Evolutionary conservation across 2,329 filamentous ascomycete species (phyloP).

Genomic region (Aureobasidium uvarum): DNA sequence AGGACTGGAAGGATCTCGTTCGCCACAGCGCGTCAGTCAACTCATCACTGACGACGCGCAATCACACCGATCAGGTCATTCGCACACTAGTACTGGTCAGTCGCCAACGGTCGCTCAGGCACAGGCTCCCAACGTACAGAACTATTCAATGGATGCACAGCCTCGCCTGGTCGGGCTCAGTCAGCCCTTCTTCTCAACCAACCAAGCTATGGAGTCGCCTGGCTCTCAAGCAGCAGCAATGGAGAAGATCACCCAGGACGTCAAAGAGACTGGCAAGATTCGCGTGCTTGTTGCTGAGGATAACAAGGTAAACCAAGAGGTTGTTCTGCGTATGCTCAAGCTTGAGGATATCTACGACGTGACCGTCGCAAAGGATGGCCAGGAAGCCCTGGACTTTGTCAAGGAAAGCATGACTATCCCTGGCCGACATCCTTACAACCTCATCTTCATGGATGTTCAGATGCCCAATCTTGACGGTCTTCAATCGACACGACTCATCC

Average conservation of each 20-base stretch:
- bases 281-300: conserved; percentile 85
- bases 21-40: conserved; percentile 26
- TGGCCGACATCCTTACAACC: conserved; percentile 57
- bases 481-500: conserved; percentile 80
- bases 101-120: conserved; percentile 31
- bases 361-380: conserved; percentile 65
- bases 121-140: conserved; percentile 31
- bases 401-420: conserved; percentile 66
- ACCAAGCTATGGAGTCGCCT: conserved; percentile 49
- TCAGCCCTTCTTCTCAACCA: conserved; percentile 71
- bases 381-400: conserved; percentile 84
- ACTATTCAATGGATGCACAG: conserved; percentile 60
- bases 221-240: conserved; percentile 65
- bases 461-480: conserved; percentile 94
- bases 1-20: conserved; percentile 26
- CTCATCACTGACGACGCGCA: conserved; percentile 24
- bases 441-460: conserved; percentile 93
- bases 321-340: conserved; percentile 64
- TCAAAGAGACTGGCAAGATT: conserved; percentile 59
- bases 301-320: conserved; percentile 64
- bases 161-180: conserved; percentile 80
- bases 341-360: conserved; percentile 82
- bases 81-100: conserved; percentile 16
- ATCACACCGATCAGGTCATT: conserved; percentile 25
- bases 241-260: conserved; percentile 63